Base-by-base conservation (phyloP, 257 asterid genomes). In the Gentiana straminea region DNA sequence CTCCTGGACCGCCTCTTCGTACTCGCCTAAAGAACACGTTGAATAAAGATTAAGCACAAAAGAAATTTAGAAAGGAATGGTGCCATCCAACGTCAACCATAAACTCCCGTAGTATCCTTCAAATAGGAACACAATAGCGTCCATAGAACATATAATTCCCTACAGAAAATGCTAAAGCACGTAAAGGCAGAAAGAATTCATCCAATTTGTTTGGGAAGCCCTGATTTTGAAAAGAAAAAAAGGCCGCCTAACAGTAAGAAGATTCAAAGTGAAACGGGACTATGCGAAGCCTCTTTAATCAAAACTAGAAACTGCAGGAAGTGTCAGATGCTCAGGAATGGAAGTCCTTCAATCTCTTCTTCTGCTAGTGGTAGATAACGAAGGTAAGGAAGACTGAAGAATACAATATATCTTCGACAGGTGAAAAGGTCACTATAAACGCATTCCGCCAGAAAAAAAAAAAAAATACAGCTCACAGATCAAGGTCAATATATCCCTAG, bases 1-100 rank as follows among this genome's bases (percentile, higher is more conserved):
- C 47, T 45, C n/a, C 53, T 51, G 39, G 58, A 56, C 55, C 35
- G 35, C 49, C 49, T 60, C 12, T 55, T 57, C 38, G 38, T 48
- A 36, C 65, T 77, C 89, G 75, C 66, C 70, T 10, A 41, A 70
- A 12, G 50, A 73, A 56, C 61, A 76, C 24, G 64, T 9, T 4
- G 8, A 44, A 63, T 46, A 64, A 35, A 61, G 37, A 48, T 63
- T 55, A 70, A 64, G 66, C 59, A 50, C 37, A 41, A 11, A 8
- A 46, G 37, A 11, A 53, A 47, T 47, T 53, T n/a, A 50, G 57
- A 37, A 68, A 33, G 49, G 39, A 48, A 33, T 37, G 38, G 38
- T 50, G 12, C 55, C 55, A 44, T 35, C 58, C 37, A 55, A 41
- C 7, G 7, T 41, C 46, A 5, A 2, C 7, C 9, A 41, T 41